phyloP scores from a whole-genome alignment of 169 alveolate species.

The Fabrea salina region DNA sequence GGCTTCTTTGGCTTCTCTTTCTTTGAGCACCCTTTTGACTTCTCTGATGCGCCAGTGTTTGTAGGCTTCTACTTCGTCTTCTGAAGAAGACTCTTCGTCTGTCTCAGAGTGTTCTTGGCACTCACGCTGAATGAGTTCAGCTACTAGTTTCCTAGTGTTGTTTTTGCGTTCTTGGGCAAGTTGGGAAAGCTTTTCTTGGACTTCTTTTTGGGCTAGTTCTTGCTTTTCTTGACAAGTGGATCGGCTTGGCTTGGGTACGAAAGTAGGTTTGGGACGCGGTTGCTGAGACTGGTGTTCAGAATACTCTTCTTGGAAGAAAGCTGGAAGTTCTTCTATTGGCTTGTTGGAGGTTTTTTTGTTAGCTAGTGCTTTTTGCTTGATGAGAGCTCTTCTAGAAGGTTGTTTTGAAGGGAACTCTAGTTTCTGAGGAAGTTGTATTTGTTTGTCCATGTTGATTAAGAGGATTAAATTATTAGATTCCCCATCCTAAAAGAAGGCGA shows the following conservation, averaged over 20 bases:
- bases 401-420: no score
- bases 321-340: no score
- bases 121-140: constrained; percentile 15
- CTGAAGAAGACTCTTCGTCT: constrained; percentile 40
- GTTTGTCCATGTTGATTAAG: no score
- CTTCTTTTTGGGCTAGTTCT: neutral
- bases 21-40: constrained; percentile 62
- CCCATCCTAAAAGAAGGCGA: constrained; percentile 5
- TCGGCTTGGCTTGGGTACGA: neutral
- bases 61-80: constrained; percentile 41
- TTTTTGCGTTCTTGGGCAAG: neutral
- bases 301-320: no score
- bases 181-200: neutral
- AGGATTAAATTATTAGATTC: neutral
- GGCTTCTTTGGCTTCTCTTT: constrained; percentile 52
- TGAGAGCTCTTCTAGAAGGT: no score
- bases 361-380: no score
- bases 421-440: no score
- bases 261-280: neutral
- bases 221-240: neutral
- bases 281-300: no score
- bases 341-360: no score
- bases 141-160: neutral
- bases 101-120: neutral
- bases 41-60: constrained; percentile 75